A percentile compares a stretch with the other conserved stretches of the same genome.
phyloP scores from a whole-genome alignment of 257 asterid species.

The Apocynum venetum region DNA sequence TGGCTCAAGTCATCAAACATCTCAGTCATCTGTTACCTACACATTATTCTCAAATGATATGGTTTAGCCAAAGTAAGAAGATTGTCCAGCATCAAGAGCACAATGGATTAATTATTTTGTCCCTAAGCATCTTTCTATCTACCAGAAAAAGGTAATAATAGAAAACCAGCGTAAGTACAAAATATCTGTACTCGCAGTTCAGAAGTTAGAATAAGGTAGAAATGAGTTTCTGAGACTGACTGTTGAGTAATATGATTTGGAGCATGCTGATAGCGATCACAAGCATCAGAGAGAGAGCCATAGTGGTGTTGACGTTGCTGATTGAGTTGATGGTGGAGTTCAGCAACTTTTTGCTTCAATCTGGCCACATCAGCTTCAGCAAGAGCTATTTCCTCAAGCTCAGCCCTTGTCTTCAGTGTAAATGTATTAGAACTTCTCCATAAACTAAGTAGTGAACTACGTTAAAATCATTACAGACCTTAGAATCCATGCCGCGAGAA shows the following conservation, averaged over 20 bases:
- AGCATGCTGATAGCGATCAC: slow-evolving; percentile 57
- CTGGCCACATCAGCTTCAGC: slow-evolving; percentile 98
- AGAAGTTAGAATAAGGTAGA: background rate
- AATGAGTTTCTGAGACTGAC: slow-evolving; percentile 40
- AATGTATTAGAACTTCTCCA: slow-evolving; percentile 13
- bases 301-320: slow-evolving; percentile 93
- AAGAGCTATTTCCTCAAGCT: slow-evolving; percentile 97
- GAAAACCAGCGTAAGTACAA: background rate
- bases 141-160: background rate
- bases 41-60: background rate
- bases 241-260: slow-evolving; percentile 50
- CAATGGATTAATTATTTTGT: background rate
- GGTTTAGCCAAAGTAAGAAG: background rate
- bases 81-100: background rate
- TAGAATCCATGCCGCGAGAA: slow-evolving; percentile 85
- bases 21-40: background rate
- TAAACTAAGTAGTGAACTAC: background rate
- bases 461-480: slow-evolving; percentile 44
- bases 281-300: slow-evolving; percentile 67
- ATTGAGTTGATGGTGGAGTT: slow-evolving; percentile 91
- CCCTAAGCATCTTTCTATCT: background rate
- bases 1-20: background rate
- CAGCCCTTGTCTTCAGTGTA: slow-evolving; percentile 76
- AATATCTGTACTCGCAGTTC: background rate
- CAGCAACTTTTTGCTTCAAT: slow-evolving; percentile 94